Base-by-base conservation (phyloP, 192 early-diverging fungal species). In the Phlyctochytrium planicorne region DNA sequence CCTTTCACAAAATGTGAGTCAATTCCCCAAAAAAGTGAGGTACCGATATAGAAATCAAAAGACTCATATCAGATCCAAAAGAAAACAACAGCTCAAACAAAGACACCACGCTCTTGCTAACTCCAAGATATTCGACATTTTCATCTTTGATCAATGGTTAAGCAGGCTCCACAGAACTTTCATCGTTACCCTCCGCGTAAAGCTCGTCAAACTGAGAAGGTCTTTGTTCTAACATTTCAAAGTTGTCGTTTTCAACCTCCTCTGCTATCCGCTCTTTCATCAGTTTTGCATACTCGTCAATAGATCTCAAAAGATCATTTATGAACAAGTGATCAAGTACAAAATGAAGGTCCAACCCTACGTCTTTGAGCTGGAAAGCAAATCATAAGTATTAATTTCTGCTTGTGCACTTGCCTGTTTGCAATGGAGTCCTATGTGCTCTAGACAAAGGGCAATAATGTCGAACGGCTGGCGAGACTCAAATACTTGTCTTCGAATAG, bases 401-500 rank as follows among this genome's bases (percentile, higher is more conserved):
- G n/a, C n/a, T n/a, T n/a, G n/a, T n/a, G n/a, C n/a, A n/a, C n/a
- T n/a, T 80, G 90, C 89, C 63, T 88, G 88, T 52, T 88, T 78
- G 67, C 90, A 89, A 62, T 95, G 91, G 30, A 90, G 86, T 55
- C 89, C 65, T 2, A 91, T 89, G 20, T 85, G 86, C 73, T 85
- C 85, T 25, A 93, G 79, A 73, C 95, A 97, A 62, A 90, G 88
- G 30, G 91, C 88, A 55, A 97, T 93, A 60, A 91, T 87, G 60
- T 82, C 81, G 68, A 95, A 94, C 36, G 81, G 73, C 59, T 91
- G 91, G 53, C 84, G 75, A 67, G 84, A 78, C 17, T 89, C 82
- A 80, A 98, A 98, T 29, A 96, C 92, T 66, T 96, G 94, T 16
- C 90, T 79, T n/a, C 91, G 91, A 72, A 94, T 92, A 52, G 93